phyloP scores from a whole-genome alignment of 805 yeast genomes.

The Sugiyamaella marilandica region DNA sequence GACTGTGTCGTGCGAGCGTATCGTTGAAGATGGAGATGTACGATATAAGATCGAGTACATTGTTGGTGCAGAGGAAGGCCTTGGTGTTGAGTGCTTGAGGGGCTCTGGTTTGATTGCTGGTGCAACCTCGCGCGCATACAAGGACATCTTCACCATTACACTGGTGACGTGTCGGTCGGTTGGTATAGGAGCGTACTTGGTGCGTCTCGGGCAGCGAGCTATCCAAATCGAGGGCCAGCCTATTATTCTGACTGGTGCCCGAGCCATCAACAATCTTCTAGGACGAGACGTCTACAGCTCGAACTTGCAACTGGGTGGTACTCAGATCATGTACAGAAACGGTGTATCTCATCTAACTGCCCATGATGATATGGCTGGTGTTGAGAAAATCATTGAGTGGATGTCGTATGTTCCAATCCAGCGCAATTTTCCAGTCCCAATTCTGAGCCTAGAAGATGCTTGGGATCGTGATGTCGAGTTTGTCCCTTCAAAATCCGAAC shows the following conservation, averaged over 20 bases:
- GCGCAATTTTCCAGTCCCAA: constrained; percentile 87
- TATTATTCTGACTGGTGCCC: constrained; percentile 97
- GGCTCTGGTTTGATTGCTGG: constrained; percentile 99
- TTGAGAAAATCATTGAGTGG: constrained; percentile 92
- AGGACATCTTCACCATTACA: constrained; percentile 96
- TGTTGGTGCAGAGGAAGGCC: constrained; percentile 91
- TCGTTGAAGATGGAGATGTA: constrained; percentile 80
- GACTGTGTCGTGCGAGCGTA: constrained; percentile 66
- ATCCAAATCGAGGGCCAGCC: constrained; percentile 99
- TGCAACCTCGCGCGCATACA: constrained; percentile 95
- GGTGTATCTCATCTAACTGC: constrained; percentile 99
- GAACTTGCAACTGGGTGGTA: constrained; percentile 97
- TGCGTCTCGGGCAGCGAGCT: constrained; percentile 97
- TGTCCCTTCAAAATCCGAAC: constrained; percentile 63
- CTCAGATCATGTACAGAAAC: constrained; percentile 96
- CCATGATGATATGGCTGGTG: constrained; percentile 94
- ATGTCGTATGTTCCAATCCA: constrained; percentile 89
- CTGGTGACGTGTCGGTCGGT: constrained; percentile 99
- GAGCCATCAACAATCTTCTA: constrained; percentile 91
- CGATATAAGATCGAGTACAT: constrained; percentile 78
- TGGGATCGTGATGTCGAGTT: constrained; percentile 95
- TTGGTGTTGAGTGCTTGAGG: constrained; percentile 97
- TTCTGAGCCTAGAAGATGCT: constrained; percentile 64
- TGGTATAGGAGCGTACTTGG: constrained; percentile 99
- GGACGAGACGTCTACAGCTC: constrained; percentile 98